These are phyloP conservation scores for Gnetum montanum DNA, from an alignment of 75 land plant species.

Conservation along the genomic window DNA sequence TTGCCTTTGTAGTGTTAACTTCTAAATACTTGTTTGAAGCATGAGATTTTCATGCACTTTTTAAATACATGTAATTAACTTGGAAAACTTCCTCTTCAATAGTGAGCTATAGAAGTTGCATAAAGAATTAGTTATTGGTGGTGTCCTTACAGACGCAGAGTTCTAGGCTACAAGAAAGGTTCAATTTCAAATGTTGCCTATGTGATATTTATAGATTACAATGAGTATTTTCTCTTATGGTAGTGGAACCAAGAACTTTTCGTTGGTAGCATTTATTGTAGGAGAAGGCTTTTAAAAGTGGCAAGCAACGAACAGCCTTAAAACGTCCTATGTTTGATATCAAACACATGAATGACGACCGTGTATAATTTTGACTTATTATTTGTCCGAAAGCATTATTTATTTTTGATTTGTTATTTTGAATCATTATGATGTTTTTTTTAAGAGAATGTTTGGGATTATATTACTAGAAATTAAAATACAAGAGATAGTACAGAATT, in stretches of 20 bases:
- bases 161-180: slow-evolving; percentile 97
- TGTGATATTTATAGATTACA: too few species aligned
- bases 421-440: too few species aligned
- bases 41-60: neutral
- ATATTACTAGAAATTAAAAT: too few species aligned
- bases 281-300: slow-evolving; percentile 17
- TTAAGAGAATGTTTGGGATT: too few species aligned
- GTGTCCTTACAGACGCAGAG: slow-evolving; percentile 73
- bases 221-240: too few species aligned
- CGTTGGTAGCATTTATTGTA: slow-evolving; percentile 52
- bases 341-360: slow-evolving; percentile 74
- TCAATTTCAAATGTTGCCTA: too few species aligned
- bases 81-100: slow-evolving; percentile 5
- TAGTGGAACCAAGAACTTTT: too few species aligned
- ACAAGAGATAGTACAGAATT: too few species aligned
- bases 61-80: neutral
- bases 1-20: neutral
- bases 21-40: neutral
- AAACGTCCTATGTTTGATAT: slow-evolving; percentile 86
- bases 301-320: slow-evolving; percentile 72
- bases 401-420: too few species aligned
- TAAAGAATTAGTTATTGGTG: slow-evolving; percentile 60
- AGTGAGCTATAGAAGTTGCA: slow-evolving; percentile 90
- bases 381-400: too few species aligned
- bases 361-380: slow-evolving; percentile 32